Percentiles rank a stretch among this genome's conserved stretches.
Evolutionary conservation across 2,329 filamentous ascomycete species (phyloP).

Genomic region (Pyrenophora tritici-repentis): DNA sequence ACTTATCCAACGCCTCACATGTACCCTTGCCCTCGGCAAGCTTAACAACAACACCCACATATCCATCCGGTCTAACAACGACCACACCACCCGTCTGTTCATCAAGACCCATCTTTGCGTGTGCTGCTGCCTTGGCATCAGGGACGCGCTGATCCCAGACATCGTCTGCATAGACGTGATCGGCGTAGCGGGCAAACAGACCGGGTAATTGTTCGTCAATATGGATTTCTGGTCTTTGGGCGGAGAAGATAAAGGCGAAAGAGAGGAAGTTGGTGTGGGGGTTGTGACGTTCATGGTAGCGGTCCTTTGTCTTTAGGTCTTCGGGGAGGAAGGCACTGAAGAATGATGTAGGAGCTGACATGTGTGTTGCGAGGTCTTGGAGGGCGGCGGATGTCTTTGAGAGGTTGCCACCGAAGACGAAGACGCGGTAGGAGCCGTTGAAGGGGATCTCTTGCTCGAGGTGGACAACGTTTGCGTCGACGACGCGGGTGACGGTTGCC

Average conservation of each 20-base stretch:
- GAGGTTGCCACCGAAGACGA: conserved; percentile 78
- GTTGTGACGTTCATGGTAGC: conserved; percentile 79
- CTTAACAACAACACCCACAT: conserved; percentile 76
- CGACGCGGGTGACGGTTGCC: conserved; percentile 81
- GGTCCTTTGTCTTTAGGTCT: conserved; percentile 58
- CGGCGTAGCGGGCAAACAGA: conserved; percentile 73
- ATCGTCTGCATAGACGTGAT: conserved; percentile 87
- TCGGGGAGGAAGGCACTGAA: conserved; percentile 67
- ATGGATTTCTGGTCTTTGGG: conserved; percentile 70
- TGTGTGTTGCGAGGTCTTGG: conserved; percentile 68
- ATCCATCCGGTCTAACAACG: conserved; percentile 84
- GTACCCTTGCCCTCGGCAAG: conserved; percentile 79
- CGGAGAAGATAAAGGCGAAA: conserved; percentile 75
- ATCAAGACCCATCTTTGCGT: conserved; percentile 84
- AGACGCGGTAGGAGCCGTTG: conserved; percentile 86
- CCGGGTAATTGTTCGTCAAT: conserved; percentile 72
- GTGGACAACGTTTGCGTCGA: conserved; percentile 87
- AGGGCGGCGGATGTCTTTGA: conserved; percentile 65
- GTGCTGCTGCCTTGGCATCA: conserved; percentile 72
- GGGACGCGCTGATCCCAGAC: conserved; percentile 73
- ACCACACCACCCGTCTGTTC: conserved; percentile 76
- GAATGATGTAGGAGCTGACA: conserved; percentile 72
- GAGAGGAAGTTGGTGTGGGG: conserved; percentile 85
- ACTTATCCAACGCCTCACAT: conserved; percentile 80
- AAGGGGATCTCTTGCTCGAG: conserved; percentile 87